These are phyloP conservation scores for Cladosporium sp. DNA, from an alignment of 2,329 filamentous ascomycete genomes.

Conservation along the genomic window DNA sequence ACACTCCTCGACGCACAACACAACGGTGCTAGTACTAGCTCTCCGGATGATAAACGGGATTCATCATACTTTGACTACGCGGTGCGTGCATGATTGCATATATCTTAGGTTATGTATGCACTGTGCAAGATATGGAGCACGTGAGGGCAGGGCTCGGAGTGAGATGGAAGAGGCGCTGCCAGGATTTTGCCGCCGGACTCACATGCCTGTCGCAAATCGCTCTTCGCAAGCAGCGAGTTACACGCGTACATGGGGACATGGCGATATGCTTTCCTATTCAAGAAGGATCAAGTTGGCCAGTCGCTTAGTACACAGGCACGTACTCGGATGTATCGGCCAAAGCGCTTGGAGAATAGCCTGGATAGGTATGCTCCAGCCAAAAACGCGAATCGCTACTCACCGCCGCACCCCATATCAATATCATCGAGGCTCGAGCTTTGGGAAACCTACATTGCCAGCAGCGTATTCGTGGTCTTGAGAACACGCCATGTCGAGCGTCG, in stretches of 20 bases:
- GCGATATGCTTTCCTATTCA: constrained; percentile 5
- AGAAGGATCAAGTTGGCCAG: background rate
- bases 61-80: background rate
- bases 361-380: background rate
- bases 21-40: background rate
- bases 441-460: background rate
- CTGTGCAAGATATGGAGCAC: background rate
- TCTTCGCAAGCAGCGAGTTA: background rate
- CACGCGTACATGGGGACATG: background rate
- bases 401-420: background rate
- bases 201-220: constrained; percentile 7
- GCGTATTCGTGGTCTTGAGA: background rate
- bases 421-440: background rate
- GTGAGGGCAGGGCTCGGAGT: background rate
- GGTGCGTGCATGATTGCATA: background rate
- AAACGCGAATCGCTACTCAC: background rate
- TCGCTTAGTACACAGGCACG: constrained; percentile 1
- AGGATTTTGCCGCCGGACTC: constrained; percentile 1
- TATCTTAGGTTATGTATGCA: background rate
- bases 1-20: background rate
- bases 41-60: background rate
- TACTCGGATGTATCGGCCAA: background rate
- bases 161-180: background rate
- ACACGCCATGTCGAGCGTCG: background rate
- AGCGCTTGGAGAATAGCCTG: background rate